phyloP scores from a whole-genome alignment of 2,329 filamentous ascomycete genomes.

The Parastagonospora nodorum region DNA sequence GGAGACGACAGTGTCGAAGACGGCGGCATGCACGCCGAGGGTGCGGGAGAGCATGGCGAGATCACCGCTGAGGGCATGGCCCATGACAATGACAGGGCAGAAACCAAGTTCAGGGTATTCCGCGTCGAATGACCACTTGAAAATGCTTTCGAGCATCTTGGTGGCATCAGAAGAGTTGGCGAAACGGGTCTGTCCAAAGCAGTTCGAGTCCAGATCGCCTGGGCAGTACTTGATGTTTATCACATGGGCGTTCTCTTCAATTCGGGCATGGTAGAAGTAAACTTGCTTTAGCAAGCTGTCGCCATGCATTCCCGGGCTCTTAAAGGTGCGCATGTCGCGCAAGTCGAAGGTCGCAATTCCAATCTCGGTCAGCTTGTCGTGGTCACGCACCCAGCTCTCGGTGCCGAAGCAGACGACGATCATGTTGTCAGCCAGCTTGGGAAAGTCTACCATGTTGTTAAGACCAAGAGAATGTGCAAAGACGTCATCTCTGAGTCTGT shows the following conservation, averaged over 20 bases:
- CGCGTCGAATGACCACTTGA: constrained; percentile 9
- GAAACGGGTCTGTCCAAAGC: constrained; percentile 18
- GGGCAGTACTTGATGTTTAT: constrained; percentile 11
- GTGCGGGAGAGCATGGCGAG: constrained; percentile 5
- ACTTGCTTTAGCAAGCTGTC: constrained; percentile 16
- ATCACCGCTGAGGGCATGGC: constrained; percentile 12
- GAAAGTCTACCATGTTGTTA: not conserved
- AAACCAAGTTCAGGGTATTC: not conserved
- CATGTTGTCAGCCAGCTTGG: constrained; percentile 4
- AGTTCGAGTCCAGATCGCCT: constrained; percentile 14
- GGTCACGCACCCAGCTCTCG: constrained; percentile 12
- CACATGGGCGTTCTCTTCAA: constrained; percentile 14
- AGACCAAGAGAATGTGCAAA: constrained; percentile 6
- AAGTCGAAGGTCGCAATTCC: constrained; percentile 16
- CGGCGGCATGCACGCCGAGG: constrained; percentile 1
- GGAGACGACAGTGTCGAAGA: constrained; percentile 8
- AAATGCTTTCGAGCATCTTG: constrained; percentile 6
- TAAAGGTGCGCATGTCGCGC: constrained; percentile 5
- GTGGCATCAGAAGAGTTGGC: not conserved
- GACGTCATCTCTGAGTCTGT: not conserved
- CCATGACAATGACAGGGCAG: constrained; percentile 13
- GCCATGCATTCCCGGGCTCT: constrained; percentile 7
- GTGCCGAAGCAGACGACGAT: constrained; percentile 16
- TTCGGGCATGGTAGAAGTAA: constrained; percentile 21
- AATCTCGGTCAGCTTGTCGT: constrained; percentile 14